A percentile compares a stretch with the other conserved stretches of the same genome.
Conservation (phyloP, 2,329 filamentous ascomycete species). For the Meredithiella fracta region DNA sequence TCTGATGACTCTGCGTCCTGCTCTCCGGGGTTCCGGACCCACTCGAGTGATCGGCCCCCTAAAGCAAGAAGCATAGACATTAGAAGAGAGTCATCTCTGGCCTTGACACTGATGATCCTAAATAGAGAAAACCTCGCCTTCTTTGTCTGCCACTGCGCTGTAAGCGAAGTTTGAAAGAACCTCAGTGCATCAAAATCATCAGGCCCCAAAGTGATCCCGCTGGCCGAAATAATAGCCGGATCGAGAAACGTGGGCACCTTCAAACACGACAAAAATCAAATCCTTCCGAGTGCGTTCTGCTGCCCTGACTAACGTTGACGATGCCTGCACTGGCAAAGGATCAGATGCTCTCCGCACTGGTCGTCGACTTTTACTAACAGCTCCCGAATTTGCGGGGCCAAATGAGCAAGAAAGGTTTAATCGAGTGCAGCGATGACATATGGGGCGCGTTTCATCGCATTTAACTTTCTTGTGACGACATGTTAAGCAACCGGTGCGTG, state of each 20-base stretch:
- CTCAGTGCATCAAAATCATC: not conserved
- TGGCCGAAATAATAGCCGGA: not conserved
- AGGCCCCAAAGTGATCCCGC: not conserved
- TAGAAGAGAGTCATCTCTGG: not conserved
- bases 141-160: conserved; percentile 3
- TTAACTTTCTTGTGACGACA: conserved; percentile 3
- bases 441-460: conserved; percentile 2
- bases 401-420: not conserved
- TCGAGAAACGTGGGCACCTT: not conserved
- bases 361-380: not conserved
- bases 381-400: no score
- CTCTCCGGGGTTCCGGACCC: not conserved
- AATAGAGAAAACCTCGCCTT: conserved; percentile 1
- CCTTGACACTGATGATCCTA: not conserved
- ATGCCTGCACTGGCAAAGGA: no score
- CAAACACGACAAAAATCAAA: not conserved
- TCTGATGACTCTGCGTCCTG: not conserved
- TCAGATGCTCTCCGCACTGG: not conserved
- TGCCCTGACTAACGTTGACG: not conserved
- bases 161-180: not conserved
- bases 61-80: not conserved
- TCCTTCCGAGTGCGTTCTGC: not conserved
- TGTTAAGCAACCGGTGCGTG: not conserved
- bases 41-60: not conserved
- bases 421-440: conserved; percentile 1